Evolutionary conservation across 306 rosid genomes (phyloP).

Genomic region (Hylodesmum podocarpum): DNA sequence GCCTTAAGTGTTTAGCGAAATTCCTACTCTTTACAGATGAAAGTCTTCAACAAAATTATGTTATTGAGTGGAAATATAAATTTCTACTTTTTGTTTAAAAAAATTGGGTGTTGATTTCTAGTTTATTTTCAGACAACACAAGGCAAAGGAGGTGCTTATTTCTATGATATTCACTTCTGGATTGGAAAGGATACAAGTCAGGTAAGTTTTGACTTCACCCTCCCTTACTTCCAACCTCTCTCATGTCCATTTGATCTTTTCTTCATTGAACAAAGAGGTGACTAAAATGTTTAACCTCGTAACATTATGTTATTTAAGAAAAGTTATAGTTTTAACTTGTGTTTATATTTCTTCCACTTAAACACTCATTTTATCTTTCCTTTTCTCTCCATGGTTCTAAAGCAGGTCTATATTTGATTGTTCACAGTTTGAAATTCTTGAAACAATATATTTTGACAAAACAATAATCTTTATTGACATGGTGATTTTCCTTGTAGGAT

Average conservation of each 20-base stretch:
- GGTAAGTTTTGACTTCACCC: conserved; percentile 49
- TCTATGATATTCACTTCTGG: conserved; percentile 95
- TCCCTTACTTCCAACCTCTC: conserved; percentile 17
- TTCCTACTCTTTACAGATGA: neutral
- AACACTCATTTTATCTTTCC: neutral
- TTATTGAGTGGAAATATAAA: neutral
- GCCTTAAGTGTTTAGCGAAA: neutral
- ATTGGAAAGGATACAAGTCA: conserved; percentile 98
- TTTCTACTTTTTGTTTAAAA: neutral
- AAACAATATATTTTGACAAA: neutral
- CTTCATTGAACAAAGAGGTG: neutral
- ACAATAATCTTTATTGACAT: neutral
- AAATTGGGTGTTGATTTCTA: conserved; percentile 18
- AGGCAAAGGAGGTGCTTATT: conserved; percentile 85
- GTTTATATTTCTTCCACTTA: neutral
- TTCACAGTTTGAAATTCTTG: neutral
- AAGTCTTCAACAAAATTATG: neutral
- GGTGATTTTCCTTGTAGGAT: conserved; percentile 58
- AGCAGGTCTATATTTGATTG: neutral
- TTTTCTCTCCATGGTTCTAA: neutral
- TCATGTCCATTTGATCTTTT: conserved; percentile 17
- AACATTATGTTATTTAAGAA: neutral
- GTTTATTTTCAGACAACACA: conserved; percentile 73
- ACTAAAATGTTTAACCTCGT: conserved; percentile 20
- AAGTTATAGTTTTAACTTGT: neutral